These are phyloP conservation scores for Blakeslea trispora DNA, from an alignment of 371 early-diverging fungal species.

Conservation along the genomic window DNA sequence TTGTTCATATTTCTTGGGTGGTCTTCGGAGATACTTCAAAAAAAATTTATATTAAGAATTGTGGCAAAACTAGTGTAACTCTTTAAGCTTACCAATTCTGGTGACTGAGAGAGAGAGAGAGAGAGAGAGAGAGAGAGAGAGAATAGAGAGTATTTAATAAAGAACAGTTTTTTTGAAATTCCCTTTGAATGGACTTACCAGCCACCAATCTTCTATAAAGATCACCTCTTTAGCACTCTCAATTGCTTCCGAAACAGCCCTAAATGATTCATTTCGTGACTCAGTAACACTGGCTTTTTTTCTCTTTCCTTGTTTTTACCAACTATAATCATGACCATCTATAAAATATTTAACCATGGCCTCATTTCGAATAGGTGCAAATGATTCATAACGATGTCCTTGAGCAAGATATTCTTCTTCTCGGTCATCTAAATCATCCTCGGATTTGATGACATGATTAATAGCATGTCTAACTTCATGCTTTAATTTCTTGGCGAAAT, in stretches of 20 bases:
- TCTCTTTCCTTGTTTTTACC: conserved; percentile 19
- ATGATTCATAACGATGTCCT: conserved; percentile 71
- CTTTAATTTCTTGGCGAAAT: conserved; percentile 38
- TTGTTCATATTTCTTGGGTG: conserved; percentile 68
- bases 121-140: conserved; percentile 1
- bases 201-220: conserved; percentile 94
- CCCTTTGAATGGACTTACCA: conserved; percentile 53
- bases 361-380: conserved; percentile 77
- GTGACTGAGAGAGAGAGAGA: conserved; percentile 28
- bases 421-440: conserved; percentile 33
- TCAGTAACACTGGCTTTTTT: too few species aligned
- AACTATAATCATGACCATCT: conserved; percentile 87
- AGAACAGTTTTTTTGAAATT: too few species aligned
- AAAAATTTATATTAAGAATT: background rate
- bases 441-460: conserved; percentile 15
- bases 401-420: conserved; percentile 38
- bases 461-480: conserved; percentile 25
- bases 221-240: conserved; percentile 72
- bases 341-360: conserved; percentile 76
- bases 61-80: background rate
- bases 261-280: too few species aligned
- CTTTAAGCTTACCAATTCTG: conserved; percentile 42
- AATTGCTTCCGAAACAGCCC: conserved; percentile 78
- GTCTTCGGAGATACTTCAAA: conserved; percentile 73
- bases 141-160: background rate